Evolutionary conservation across 176 grass and related monocot genomes (phyloP), one percentile per base, ranked within the genome.

Genomic region (Aegilops speltoides): DNA sequence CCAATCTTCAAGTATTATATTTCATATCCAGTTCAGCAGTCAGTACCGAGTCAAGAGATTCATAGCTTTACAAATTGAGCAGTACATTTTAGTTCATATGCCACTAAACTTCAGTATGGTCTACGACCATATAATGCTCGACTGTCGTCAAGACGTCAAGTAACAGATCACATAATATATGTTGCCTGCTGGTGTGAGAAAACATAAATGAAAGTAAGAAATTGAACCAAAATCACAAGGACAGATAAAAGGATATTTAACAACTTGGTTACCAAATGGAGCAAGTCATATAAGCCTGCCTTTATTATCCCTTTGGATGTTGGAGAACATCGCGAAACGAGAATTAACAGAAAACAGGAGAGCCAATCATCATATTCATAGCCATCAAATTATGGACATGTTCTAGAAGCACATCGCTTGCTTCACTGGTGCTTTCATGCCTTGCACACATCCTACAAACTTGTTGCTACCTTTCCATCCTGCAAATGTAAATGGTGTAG

Each of bases 401-500:
- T 54, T 75, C 79, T 83, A 90, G 34, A 87, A 83, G 79, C 84
- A 90, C 89, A 90, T 90, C 8, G 57, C 45, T 79, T 90, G 89
- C 67, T 79, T 90, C 43, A 43, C 43, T 74, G 89, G 89, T n/a
- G 89, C 80, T 22, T 31, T 84, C 85, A 90, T 84, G 66, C 80
- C 85, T 26, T 87, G 75, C 54, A 90, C 68, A 68, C 67, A 80
- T 17, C 87, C 87, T 23, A 86, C 79, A 46, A 74, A 52, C 80
- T 92, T 86, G 74, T 86, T 92, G 62, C 70, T 87, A 13, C 87
- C 87, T 89, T 89, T 68, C 87, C 91, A 89, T 83, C 91, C 91
- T 92, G 68, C 15, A 77, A 84, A 77, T 43, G 36, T 36, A 56
- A 17, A 50, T 50, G 48, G 48, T 50, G 48, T 17, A 50, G 48